Evolutionary conservation across 75 land plant species (phyloP).

Genomic region (Sequoiadendron giganteum): DNA sequence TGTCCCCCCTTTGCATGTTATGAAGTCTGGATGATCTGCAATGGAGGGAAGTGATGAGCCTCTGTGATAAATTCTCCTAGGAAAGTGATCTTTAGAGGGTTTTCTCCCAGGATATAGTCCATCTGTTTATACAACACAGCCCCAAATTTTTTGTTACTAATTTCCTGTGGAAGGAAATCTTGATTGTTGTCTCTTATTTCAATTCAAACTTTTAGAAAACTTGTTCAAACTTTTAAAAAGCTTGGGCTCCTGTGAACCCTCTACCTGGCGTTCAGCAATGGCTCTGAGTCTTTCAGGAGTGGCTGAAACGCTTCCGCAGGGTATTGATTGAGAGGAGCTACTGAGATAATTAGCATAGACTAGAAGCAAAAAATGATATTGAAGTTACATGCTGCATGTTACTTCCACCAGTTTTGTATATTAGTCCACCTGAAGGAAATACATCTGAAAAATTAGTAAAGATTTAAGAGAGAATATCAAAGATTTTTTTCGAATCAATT

Average conservation of each 20-base stretch:
- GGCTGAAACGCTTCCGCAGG: slow-evolving; percentile 50
- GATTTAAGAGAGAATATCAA: too few relatives aligned
- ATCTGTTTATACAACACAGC: slow-evolving; percentile 30
- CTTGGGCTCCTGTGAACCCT: neutral
- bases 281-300: slow-evolving; percentile 41
- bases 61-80: slow-evolving; percentile 79
- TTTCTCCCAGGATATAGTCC: slow-evolving; percentile 84
- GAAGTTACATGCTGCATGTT: slow-evolving; percentile 83
- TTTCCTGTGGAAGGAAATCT: neutral
- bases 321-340: slow-evolving; percentile 13
- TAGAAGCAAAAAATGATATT: slow-evolving; percentile 65
- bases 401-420: slow-evolving; percentile 53
- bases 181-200: neutral
- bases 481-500: too few relatives aligned
- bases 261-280: slow-evolving; percentile 57
- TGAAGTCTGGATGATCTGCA: slow-evolving; percentile 30
- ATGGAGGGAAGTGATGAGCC: slow-evolving; percentile 77
- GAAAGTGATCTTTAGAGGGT: slow-evolving; percentile 56
- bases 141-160: neutral
- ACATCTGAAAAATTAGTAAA: neutral
- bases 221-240: neutral
- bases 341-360: slow-evolving; percentile 73
- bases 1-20: slow-evolving; percentile 61
- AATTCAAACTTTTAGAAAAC: neutral
- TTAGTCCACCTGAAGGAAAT: slow-evolving; percentile 67